These are phyloP conservation scores for Umbelopsis vinacea DNA, from an alignment of 192 early-diverging fungal genomes.

Conservation along the genomic window DNA sequence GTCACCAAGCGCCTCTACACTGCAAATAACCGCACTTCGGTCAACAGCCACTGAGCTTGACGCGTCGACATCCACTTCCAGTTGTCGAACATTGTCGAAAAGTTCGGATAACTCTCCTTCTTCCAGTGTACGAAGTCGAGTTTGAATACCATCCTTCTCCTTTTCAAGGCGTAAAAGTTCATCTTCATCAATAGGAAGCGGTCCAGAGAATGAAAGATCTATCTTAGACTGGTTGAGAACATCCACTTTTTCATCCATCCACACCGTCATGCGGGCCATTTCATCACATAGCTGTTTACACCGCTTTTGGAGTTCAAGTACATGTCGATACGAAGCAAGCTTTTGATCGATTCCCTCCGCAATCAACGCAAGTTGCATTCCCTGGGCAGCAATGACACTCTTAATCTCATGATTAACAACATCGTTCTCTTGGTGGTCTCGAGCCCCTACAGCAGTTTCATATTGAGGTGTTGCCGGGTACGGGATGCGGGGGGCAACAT, in stretches of 20 bases:
- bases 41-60: slow-evolving; percentile 38
- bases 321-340: slow-evolving; percentile 27
- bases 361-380: slow-evolving; percentile 29
- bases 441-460: slow-evolving; percentile 31
- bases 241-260: slow-evolving; percentile 36
- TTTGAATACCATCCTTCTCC: slow-evolving; percentile 35
- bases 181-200: slow-evolving; percentile 31
- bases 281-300: slow-evolving; percentile 30
- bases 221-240: slow-evolving; percentile 5
- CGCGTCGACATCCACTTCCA: slow-evolving; percentile 35
- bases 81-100: slow-evolving; percentile 27
- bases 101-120: slow-evolving; percentile 37
- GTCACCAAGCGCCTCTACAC: slow-evolving; percentile 27
- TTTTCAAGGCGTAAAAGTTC: slow-evolving; percentile 41
- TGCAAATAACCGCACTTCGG: slow-evolving; percentile 25
- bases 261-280: slow-evolving; percentile 24
- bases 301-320: slow-evolving; percentile 34
- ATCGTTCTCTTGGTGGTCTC: slow-evolving; percentile 30
- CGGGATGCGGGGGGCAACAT: slow-evolving; percentile 31
- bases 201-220: slow-evolving; percentile 24
- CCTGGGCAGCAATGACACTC: slow-evolving; percentile 22
- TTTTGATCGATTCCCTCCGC: slow-evolving; percentile 37
- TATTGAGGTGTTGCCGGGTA: slow-evolving; percentile 26
- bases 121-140: slow-evolving; percentile 31
- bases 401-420: slow-evolving; percentile 35